Conservation (phyloP, 2,329 filamentous ascomycete genomes). For the Colletotrichum tofieldiae region DNA sequence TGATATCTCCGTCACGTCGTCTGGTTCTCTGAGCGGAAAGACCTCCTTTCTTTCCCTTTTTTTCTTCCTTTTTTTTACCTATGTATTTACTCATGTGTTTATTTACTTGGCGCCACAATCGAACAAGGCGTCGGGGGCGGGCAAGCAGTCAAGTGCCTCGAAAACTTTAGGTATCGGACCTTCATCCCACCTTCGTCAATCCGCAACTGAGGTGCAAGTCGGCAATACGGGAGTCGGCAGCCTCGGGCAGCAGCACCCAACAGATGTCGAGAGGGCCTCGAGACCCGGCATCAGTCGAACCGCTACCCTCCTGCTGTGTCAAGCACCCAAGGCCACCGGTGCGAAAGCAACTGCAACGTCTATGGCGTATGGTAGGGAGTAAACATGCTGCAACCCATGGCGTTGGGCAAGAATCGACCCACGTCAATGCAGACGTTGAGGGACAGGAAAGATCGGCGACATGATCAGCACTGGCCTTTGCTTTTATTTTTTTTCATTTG, state of each 20-base stretch:
- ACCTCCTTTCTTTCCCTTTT: too few species aligned
- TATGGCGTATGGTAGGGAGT: too few species aligned
- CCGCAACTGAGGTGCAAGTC: background rate
- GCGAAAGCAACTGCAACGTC: background rate
- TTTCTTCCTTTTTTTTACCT: too few species aligned
- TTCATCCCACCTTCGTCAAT: background rate
- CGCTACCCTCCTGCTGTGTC: background rate
- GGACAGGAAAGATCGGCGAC: slow-evolving; percentile 17
- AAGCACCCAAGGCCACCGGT: background rate
- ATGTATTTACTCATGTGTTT: too few species aligned
- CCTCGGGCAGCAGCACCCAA: background rate
- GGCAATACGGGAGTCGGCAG: background rate
- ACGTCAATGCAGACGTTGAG: slow-evolving; percentile 7
- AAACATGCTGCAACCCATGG: background rate
- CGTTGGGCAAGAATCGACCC: slow-evolving; percentile 2
- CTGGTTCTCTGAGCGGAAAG: background rate
- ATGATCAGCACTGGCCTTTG: slow-evolving; percentile 11
- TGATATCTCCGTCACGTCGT: background rate
- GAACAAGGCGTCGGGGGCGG: too few species aligned
- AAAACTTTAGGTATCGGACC: background rate
- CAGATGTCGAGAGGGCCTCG: background rate
- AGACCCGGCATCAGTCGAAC: background rate
- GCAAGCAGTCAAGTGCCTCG: background rate
- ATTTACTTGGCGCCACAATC: background rate
- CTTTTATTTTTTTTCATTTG: background rate